Percentiles rank a stretch among this genome's conserved stretches.
Conservation (phyloP, 2,329 filamentous ascomycete species). For the Aspergillus carbonarius region DNA sequence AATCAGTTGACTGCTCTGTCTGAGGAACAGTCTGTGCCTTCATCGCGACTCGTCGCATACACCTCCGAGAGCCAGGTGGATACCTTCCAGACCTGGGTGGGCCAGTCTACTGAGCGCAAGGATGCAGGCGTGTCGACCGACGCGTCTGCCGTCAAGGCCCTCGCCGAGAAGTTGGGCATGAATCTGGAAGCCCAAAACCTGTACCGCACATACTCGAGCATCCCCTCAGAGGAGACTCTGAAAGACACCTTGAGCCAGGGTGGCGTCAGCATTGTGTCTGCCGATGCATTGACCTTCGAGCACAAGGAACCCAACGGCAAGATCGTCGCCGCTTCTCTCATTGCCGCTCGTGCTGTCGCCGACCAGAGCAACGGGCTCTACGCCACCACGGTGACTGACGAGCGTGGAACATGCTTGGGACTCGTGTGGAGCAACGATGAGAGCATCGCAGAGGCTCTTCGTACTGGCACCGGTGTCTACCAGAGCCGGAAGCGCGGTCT, state of each 20-base stretch:
- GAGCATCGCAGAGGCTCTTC: slow-evolving; percentile 82
- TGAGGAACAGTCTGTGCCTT: slow-evolving; percentile 51
- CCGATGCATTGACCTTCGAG: slow-evolving; percentile 67
- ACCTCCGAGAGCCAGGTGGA: slow-evolving; percentile 43
- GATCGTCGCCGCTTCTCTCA: slow-evolving; percentile 67
- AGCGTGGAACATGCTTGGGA: slow-evolving; percentile 78
- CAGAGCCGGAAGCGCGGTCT: slow-evolving; percentile 92
- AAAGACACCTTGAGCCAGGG: slow-evolving; percentile 48
- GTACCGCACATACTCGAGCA: slow-evolving; percentile 38
- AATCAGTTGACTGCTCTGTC: slow-evolving; percentile 63
- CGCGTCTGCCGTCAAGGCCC: slow-evolving; percentile 37
- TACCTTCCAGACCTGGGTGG: slow-evolving; percentile 42
- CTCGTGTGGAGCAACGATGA: slow-evolving; percentile 93
- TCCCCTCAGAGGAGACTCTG: slow-evolving; percentile 48
- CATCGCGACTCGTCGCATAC: slow-evolving; percentile 58
- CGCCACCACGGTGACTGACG: slow-evolving; percentile 87
- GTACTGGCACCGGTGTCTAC: slow-evolving; percentile 82
- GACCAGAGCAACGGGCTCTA: slow-evolving; percentile 82
- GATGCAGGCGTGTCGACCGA: slow-evolving; percentile 37
- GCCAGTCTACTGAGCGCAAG: slow-evolving; percentile 36
- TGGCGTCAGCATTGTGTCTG: slow-evolving; percentile 73
- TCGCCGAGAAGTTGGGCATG: slow-evolving; percentile 40
- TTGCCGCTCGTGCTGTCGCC: slow-evolving; percentile 73
- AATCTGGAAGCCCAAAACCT: slow-evolving; percentile 42
- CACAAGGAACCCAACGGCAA: slow-evolving; percentile 57